Evolutionary conservation across 768 basidiomycete species (phyloP).

Genomic region (Lactifluus subvellereus): DNA sequence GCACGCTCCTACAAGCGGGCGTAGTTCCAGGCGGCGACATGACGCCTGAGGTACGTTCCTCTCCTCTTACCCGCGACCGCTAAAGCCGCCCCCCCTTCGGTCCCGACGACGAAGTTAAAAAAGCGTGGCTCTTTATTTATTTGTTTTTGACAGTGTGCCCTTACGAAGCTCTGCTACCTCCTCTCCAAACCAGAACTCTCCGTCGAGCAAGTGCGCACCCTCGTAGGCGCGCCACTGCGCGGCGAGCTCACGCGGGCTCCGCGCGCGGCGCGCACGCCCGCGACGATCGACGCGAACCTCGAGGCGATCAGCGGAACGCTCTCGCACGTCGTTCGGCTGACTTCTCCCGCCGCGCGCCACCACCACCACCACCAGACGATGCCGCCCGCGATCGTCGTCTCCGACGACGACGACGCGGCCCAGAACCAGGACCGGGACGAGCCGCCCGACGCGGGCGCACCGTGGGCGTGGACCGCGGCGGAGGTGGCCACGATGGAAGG

Average conservation of each 20-base stretch:
- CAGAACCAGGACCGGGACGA: slow-evolving; percentile 28
- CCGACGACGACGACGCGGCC: slow-evolving; percentile 25
- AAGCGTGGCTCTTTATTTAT: too few relatives aligned
- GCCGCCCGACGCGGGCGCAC: slow-evolving; percentile 43
- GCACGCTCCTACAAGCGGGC: slow-evolving; percentile 62
- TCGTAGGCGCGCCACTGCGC: slow-evolving; percentile 74
- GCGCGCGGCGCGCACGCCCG: slow-evolving; percentile 37
- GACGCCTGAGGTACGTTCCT: slow-evolving; percentile 77
- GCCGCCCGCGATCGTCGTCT: slow-evolving; percentile 35
- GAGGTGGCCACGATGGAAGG: slow-evolving; percentile 67
- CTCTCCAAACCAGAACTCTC: slow-evolving; percentile 80
- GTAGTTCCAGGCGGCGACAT: slow-evolving; percentile 86
- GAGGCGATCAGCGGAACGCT: slow-evolving; percentile 62
- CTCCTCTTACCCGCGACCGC: neutral
- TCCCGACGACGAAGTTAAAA: too few relatives aligned
- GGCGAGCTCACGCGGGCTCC: slow-evolving; percentile 72
- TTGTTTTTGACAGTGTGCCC: slow-evolving; percentile 56
- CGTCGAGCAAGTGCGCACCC: slow-evolving; percentile 57
- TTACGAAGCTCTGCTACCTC: slow-evolving; percentile 86
- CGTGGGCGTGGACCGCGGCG: slow-evolving; percentile 75
- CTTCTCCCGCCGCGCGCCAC: slow-evolving; percentile 36
- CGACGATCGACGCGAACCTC: slow-evolving; percentile 43
- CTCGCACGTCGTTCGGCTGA: slow-evolving; percentile 62
- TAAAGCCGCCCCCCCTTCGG: too few relatives aligned
- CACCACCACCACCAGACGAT: slow-evolving; percentile 18